Conservation (phyloP, 352 stramenopile genomes). For the Lagenidium giganteum region DNA sequence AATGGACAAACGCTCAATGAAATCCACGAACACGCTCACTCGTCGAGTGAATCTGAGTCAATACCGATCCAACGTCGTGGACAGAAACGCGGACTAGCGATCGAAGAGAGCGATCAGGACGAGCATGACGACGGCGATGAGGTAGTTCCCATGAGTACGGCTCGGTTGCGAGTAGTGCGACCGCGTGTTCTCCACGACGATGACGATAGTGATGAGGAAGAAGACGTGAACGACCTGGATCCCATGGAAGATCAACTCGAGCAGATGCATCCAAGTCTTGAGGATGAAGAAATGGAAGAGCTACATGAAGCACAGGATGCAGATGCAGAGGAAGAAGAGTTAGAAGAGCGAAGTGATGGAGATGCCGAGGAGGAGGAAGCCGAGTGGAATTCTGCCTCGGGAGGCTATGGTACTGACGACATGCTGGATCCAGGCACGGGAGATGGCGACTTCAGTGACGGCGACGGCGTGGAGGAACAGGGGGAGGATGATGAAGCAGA, state of each 20-base stretch:
- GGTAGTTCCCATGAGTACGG: conserved; percentile 8
- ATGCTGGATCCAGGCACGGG: too few relatives aligned
- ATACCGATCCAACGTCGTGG: conserved; percentile 1
- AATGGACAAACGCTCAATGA: conserved; percentile 2
- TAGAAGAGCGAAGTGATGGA: too few relatives aligned
- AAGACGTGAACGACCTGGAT: not conserved
- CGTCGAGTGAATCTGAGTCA: not conserved
- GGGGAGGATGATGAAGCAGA: too few relatives aligned
- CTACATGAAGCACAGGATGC: too few relatives aligned
- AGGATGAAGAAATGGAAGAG: too few relatives aligned
- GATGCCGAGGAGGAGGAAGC: too few relatives aligned
- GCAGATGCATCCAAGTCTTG: too few relatives aligned
- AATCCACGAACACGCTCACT: not conserved
- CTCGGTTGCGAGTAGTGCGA: conserved; percentile 7
- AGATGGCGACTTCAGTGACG: too few relatives aligned
- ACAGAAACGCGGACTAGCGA: conserved; percentile 12
- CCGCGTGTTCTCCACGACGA: conserved; percentile 13
- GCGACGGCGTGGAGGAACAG: too few relatives aligned
- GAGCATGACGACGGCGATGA: conserved; percentile 20
- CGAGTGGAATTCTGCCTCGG: too few relatives aligned
- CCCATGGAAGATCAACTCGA: not conserved
- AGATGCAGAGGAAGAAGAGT: too few relatives aligned
- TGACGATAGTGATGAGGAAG: conserved; percentile 5
- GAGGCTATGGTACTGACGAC: too few relatives aligned
- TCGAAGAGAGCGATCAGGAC: conserved; percentile 33